Evolutionary conservation across 495 filamentous ascomycete species (phyloP).

Genomic region (Penicillium coprophilum): DNA sequence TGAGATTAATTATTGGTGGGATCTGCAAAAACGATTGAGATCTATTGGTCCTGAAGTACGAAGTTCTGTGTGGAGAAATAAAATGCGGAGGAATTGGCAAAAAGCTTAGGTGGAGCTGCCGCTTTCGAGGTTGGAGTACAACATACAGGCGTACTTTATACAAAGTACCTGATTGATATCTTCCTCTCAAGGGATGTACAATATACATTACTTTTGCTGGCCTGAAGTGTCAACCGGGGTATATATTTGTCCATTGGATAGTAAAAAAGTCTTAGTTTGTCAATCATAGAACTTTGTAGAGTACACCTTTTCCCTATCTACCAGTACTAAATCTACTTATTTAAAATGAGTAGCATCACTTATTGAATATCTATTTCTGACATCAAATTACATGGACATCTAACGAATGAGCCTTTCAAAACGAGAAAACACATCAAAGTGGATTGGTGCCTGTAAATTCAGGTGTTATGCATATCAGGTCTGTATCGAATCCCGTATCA

Average conservation of each 20-base stretch:
- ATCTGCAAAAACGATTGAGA: not conserved
- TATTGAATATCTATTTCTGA: too few species aligned
- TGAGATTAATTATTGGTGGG: not conserved
- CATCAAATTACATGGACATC: not conserved
- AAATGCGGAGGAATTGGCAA: slow-evolving; percentile 14
- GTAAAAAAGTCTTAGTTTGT: not conserved
- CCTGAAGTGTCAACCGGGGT: not conserved
- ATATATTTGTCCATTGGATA: not conserved
- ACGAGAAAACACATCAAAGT: not conserved
- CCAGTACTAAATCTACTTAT: not conserved
- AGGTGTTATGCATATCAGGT: slow-evolving; percentile 31
- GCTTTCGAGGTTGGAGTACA: not conserved
- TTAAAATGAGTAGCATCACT: too few species aligned
- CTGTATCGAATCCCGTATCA: slow-evolving; percentile 21
- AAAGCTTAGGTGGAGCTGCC: slow-evolving; percentile 13
- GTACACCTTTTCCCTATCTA: not conserved
- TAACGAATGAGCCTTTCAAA: not conserved
- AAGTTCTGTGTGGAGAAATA: not conserved
- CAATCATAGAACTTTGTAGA: not conserved
- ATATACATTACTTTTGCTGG: too few species aligned
- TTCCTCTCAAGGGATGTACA: not conserved
- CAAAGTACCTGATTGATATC: too few species aligned
- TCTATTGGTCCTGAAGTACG: slow-evolving; percentile 2
- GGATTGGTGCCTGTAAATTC: slow-evolving; percentile 10
- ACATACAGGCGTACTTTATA: not conserved